A percentile compares a stretch with the other conserved stretches of the same genome.
These are phyloP conservation scores for Stemphylium vesicarium DNA, from an alignment of 2,329 filamentous ascomycete genomes.

Conservation along the genomic window DNA sequence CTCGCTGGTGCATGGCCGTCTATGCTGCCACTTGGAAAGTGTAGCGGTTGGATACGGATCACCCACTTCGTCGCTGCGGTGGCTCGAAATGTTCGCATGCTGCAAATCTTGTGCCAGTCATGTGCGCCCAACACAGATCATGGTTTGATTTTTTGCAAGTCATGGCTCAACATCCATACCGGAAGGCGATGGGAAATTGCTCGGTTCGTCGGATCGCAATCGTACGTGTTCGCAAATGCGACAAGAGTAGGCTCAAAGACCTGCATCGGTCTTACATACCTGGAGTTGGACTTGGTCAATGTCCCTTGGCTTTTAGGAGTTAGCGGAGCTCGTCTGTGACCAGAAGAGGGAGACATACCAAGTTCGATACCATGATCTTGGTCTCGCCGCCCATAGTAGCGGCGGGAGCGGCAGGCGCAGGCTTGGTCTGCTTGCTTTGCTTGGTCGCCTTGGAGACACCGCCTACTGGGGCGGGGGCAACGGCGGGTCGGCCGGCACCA, in stretches of 20 bases:
- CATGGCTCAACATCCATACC: conserved; percentile 38
- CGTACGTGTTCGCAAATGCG: conserved; percentile 40
- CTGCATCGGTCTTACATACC: conserved; percentile 89
- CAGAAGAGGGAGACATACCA: conserved; percentile 69
- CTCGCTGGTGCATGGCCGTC: conserved; percentile 22
- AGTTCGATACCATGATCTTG: conserved; percentile 98
- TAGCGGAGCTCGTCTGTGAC: conserved; percentile 48
- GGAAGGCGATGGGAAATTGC: conserved; percentile 20
- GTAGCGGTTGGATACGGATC: conserved; percentile 22
- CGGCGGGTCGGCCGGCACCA: conserved; percentile 58
- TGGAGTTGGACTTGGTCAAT: conserved; percentile 97
- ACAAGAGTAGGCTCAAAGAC: conserved; percentile 50
- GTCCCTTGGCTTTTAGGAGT: conserved; percentile 79
- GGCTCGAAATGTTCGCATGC: conserved; percentile 39
- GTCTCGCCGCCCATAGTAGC: conserved; percentile 72
- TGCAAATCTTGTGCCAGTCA: conserved; percentile 40
- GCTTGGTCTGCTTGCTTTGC: conserved; percentile 63
- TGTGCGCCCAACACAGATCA: conserved; percentile 41
- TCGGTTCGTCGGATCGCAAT: conserved; percentile 43
- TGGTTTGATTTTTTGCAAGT: conserved; percentile 36
- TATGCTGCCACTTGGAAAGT: conserved; percentile 20
- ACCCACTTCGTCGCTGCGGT: conserved; percentile 36
- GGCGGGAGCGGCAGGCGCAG: conserved; percentile 69
- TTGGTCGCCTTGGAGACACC: conserved; percentile 82
- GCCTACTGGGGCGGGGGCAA: conserved; percentile 74